Evolutionary conservation across 106 monocot genomes (phyloP), one percentile per base, ranked within the genome.

Genomic region (Apostasia shenzhenica): DNA sequence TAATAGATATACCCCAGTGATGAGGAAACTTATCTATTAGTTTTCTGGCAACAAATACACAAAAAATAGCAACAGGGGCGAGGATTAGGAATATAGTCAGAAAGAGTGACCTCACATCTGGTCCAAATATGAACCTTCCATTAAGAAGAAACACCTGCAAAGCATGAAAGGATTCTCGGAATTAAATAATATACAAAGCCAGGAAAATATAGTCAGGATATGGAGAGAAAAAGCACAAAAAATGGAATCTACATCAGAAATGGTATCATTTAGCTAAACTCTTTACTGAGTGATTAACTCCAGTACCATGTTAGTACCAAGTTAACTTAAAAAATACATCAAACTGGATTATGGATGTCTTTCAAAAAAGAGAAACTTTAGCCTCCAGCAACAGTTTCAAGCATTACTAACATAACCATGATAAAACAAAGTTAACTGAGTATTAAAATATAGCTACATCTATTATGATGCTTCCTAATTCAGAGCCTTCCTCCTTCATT

Each of bases 91-190:
- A 89, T 47, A 97, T 68, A 14, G 95, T 97, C 59, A 97, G 82
- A 75, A 97, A 89, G 45, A 97, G 63, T 11, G 89, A 92, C 77
- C 86, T 81, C 63, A 76, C 89, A 84, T 92, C 92, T 61, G 95
- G 95, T 70, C 95, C 95, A 85, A 92, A 97, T 77, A 97, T 92
- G 61, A 97, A 74, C 66, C 89, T 84, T 68, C 95, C 95, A 67
- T 78, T 69, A 62, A 92, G 82, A 72, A 84, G 73, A 79, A 97
- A 97, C 75, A 77, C 73, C 95, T 97, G 86, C 85, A 83, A 7
- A 70, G 42, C 44, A 72, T 40, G 0, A 49, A 48, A 41, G 48
- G 3, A 26, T 26, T 26, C 26, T 26, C 26, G 26, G 26, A 26
- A 26, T 26, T 26, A 26, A 26, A 26, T 26, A 26, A 26, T 26